Evolutionary conservation across 257 asterid genomes (phyloP).

Genomic region (Jacaranda copaia): DNA sequence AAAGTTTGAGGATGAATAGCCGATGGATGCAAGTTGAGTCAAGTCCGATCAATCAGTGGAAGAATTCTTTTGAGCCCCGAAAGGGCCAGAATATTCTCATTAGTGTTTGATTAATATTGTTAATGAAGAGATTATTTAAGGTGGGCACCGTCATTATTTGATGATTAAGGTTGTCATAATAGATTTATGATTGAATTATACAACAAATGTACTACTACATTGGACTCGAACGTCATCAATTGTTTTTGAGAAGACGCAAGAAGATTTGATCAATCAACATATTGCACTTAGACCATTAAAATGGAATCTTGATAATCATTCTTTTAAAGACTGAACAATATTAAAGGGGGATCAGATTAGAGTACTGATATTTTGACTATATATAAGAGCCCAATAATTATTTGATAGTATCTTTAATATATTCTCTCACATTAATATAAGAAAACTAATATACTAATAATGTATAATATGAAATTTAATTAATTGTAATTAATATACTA

Average conservation of each 20-base stretch:
- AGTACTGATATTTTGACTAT: neutral
- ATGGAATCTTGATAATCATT: constrained; percentile 1
- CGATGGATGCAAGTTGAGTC: neutral
- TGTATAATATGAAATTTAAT: no score
- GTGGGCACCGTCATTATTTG: constrained; percentile 18
- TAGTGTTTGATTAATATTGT: neutral
- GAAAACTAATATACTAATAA: no score
- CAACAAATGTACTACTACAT: neutral
- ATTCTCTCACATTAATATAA: no score
- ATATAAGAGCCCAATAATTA: no score
- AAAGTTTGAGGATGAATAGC: neutral
- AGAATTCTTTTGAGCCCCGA: neutral
- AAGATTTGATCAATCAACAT: neutral
- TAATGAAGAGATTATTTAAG: neutral
- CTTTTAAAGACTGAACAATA: neutral
- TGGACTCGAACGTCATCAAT: neutral
- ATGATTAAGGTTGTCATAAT: constrained; percentile 1
- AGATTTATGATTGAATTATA: neutral
- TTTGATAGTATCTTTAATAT: neutral
- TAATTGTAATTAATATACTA: no score
- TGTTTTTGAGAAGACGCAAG: neutral
- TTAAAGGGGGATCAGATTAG: neutral
- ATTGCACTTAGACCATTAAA: neutral
- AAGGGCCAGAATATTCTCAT: constrained; percentile 22
- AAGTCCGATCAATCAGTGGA: constrained; percentile 28